phyloP scores from a whole-genome alignment of 306 rosid genomes.

The Geum urbanum region DNA sequence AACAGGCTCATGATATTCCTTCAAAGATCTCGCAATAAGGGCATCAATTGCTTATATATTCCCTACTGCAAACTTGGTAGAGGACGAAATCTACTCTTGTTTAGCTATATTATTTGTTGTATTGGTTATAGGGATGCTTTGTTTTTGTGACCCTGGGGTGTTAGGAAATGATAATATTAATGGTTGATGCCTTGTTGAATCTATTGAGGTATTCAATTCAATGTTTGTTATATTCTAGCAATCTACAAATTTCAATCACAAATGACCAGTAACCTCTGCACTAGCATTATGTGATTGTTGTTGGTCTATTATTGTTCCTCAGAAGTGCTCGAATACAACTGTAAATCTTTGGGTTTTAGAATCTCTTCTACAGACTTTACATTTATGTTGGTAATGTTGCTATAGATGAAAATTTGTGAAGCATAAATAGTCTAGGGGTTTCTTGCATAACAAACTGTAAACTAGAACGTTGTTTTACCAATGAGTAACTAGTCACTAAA shows the following conservation, averaged over 20 bases:
- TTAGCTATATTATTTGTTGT: conserved; percentile 23
- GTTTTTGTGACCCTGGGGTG: conserved; percentile 7
- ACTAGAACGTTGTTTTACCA: neutral
- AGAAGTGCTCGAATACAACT: neutral
- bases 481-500: neutral
- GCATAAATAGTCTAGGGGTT: neutral
- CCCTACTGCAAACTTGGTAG: conserved; percentile 38
- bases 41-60: conserved; percentile 34
- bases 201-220: neutral
- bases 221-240: conserved; percentile 4
- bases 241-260: too few relatives aligned
- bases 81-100: conserved; percentile 19
- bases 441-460: neutral
- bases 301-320: neutral
- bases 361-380: neutral
- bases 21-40: conserved; percentile 37
- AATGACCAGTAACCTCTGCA: neutral
- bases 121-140: conserved; percentile 17
- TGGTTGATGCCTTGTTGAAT: conserved; percentile 19
- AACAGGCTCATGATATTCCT: conserved; percentile 32
- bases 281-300: too few relatives aligned
- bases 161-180: conserved; percentile 26
- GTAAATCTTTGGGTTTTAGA: neutral
- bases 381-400: neutral
- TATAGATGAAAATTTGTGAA: neutral